Percentiles rank a stretch among this genome's conserved stretches.
These are phyloP conservation scores for Hericium alpestre DNA, from an alignment of 768 basidiomycete species.

Conservation along the genomic window DNA sequence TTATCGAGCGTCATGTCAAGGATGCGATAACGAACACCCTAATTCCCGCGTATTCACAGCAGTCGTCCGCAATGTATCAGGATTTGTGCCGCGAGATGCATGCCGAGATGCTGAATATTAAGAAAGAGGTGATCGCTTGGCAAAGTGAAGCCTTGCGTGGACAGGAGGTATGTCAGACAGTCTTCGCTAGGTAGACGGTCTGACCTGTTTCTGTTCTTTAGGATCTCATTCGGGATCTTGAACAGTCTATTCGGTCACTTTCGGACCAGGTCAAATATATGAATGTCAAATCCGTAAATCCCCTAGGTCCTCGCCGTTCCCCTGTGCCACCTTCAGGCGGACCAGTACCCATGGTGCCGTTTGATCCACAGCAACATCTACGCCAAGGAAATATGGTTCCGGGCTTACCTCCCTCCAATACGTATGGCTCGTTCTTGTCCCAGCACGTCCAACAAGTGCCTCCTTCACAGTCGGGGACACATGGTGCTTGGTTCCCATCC, in stretches of 20 bases:
- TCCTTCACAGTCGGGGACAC: slow-evolving; percentile 16
- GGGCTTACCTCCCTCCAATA: slow-evolving; percentile 21
- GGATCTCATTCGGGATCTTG: slow-evolving; percentile 71
- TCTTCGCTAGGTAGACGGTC: slow-evolving; percentile 5
- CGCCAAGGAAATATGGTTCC: slow-evolving; percentile 29
- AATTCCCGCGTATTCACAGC: slow-evolving; percentile 66
- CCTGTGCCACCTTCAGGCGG: slow-evolving; percentile 9
- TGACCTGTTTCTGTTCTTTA: slow-evolving; percentile 18
- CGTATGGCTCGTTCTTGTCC: slow-evolving; percentile 14
- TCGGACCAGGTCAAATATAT: slow-evolving; percentile 79
- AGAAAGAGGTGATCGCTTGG: slow-evolving; percentile 73
- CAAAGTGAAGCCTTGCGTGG: slow-evolving; percentile 67
- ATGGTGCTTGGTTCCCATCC: slow-evolving; percentile 47
- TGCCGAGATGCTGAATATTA: slow-evolving; percentile 63
- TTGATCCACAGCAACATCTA: slow-evolving; percentile 8
- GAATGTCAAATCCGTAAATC: slow-evolving; percentile 34
- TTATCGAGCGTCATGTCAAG: slow-evolving; percentile 75
- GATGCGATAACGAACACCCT: slow-evolving; percentile 65
- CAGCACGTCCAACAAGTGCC: slow-evolving; percentile 14
- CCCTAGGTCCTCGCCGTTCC: slow-evolving; percentile 17
- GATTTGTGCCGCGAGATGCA: slow-evolving; percentile 68
- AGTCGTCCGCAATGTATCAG: slow-evolving; percentile 69
- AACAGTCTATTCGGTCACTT: slow-evolving; percentile 62
- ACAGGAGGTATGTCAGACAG: slow-evolving; percentile 53
- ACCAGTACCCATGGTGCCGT: slow-evolving; percentile 1